phyloP scores from a whole-genome alignment of 306 rosid genomes.

The Aeschynomene evenia region DNA sequence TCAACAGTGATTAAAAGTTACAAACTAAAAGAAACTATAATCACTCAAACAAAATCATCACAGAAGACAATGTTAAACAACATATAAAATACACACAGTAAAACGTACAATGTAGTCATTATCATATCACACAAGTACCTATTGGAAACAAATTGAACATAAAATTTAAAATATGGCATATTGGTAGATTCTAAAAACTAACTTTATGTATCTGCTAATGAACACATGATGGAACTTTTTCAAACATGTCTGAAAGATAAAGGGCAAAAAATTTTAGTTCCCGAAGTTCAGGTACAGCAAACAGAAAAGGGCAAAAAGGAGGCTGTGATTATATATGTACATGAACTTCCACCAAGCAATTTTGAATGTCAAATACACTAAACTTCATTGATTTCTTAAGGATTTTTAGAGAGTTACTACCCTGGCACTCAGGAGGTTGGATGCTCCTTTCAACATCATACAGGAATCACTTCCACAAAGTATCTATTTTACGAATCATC shows the following conservation, averaged over 20 bases:
- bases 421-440: background rate
- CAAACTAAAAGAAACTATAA: background rate
- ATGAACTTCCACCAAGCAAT: background rate
- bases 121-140: background rate
- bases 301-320: background rate
- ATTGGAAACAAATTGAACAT: background rate
- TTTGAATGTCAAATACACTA: background rate
- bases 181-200: conserved; percentile 22
- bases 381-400: background rate
- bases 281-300: background rate
- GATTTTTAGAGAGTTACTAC: background rate
- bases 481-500: background rate
- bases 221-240: background rate
- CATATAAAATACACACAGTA: background rate
- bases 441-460: background rate
- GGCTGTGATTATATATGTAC: background rate
- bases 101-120: background rate
- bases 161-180: background rate
- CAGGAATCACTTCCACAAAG: background rate
- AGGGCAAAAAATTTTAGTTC: background rate
- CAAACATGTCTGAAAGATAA: background rate
- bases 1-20: conserved; percentile 20
- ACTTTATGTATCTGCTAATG: background rate
- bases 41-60: conserved; percentile 14
- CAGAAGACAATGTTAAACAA: conserved; percentile 5